Base-by-base conservation (phyloP, 202 grass and related monocot genomes). In the Zoysia matrella region DNA sequence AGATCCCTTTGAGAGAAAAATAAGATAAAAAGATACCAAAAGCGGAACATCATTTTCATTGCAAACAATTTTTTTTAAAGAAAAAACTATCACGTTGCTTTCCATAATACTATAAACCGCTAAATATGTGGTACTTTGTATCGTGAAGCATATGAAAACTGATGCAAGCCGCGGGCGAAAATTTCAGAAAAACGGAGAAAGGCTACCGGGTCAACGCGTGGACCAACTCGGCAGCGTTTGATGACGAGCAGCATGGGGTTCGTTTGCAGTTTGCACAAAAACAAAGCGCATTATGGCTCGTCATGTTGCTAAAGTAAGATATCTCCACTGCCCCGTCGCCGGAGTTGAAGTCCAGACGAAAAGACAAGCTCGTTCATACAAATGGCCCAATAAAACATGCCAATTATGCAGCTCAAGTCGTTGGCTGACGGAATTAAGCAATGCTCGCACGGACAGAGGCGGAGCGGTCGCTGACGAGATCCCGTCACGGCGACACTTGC, bases 331-430 rank as follows among this genome's bases (percentile, higher is more conserved):
- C 47, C 47, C 74, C 74, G 74, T 79, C 69, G 60, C 18, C 44
- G 4, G 74, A 85, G 60, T 81, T 56, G 87, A 83, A 77, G 46
- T 76, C 10, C 22, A n/a, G 64, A 82, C 10, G 49, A 64, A 44
- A 66, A 90, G 45, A 49, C 88, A 71, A 82, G 80, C 47, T 80
- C 65, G 70, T 69, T 52, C 84, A 80, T 73, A 75, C 68, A 52
- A 11, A 64, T 11, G 50, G 51, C 1, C 48, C 40, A 79, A 71
- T 80, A 83, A 83, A 30, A 83, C 54, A 80, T 80, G 53, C 1
- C 75, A 80, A 76, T 86, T 80, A 90, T 80, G 62, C 13, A 66
- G 60, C 46, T 16, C 1, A 15, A 67, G 84, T 72, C 69, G 84
- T 69, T 42, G 65, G 69, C 6, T 16, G 47, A 55, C 8, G 47